Evolutionary conservation across 129 eudicot species (phyloP).

Genomic region (Apium graveolens): DNA sequence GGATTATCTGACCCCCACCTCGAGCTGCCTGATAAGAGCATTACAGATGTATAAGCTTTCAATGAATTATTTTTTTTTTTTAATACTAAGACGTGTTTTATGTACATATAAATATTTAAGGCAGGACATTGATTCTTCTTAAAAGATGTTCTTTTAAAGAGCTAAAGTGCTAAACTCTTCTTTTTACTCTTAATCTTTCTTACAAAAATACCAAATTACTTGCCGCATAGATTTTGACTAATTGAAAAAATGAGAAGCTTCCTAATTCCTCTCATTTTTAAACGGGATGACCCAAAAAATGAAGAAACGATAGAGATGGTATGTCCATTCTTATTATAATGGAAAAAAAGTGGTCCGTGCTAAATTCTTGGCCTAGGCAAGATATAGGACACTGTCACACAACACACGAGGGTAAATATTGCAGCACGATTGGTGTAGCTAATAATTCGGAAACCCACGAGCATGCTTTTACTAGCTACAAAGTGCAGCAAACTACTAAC

Average conservation of each 20-base stretch:
- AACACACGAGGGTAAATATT: not conserved
- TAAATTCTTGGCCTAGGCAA: not conserved
- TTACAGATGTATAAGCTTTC: not conserved
- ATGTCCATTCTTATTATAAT: not conserved
- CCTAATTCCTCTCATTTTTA: not conserved
- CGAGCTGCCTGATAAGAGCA: constrained; percentile 69
- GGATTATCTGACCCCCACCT: constrained; percentile 78
- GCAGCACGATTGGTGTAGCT: not conserved
- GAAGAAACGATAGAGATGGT: not conserved
- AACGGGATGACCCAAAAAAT: not conserved
- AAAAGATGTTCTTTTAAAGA: not conserved
- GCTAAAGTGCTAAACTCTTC: not conserved
- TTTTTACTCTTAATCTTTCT: not conserved
- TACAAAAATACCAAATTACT: not conserved
- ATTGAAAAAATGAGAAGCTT: not conserved
- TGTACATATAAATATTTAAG: not conserved
- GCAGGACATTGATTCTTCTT: not conserved
- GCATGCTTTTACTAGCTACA: not conserved
- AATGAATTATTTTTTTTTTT: not conserved
- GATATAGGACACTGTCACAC: not conserved
- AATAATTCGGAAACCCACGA: not conserved
- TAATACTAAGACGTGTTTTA: not conserved
- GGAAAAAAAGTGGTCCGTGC: not conserved
- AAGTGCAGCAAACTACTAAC: not conserved
- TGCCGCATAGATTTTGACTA: not conserved